Evolutionary conservation across 2,329 filamentous ascomycete species (phyloP), one percentile per base, ranked within the genome.

Genomic region (Xylogone sp.): DNA sequence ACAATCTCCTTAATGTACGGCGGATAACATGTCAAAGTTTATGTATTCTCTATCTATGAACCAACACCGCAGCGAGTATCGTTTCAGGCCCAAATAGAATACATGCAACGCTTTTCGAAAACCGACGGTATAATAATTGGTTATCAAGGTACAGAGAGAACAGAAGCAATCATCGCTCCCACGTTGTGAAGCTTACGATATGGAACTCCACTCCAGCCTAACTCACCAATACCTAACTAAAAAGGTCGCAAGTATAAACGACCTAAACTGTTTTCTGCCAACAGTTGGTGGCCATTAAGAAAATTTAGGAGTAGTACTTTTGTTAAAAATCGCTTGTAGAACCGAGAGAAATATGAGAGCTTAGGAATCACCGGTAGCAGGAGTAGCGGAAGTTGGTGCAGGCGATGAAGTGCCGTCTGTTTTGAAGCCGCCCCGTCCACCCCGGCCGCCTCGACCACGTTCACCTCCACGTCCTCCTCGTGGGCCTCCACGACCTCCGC

Each of bases 401-500:
- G 65, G 64, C 16, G 65, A 66, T 22, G 81, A 82, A 27, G 75
- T 74, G 47, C 73, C 74, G 55, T 75, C 77, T 45, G 84, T 79
- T 56, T 68, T 70, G 63, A 74, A 74, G 31, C 80, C 79, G 51
- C 81, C 77, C 51, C 75, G 70, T 39, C 81, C 79, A 48, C 81
- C 75, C 10, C 78, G 76, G 27, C 81, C 77, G 47, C 80, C 72
- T 24, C 81, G 82, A 45, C 82, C 73, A 45, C 82, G 71, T 47
- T 77, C 77, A 56, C 75, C 72, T 53, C 80, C 75, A 55, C 78
- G 72, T 54, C 76, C 73, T 56, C 80, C 74, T 54, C 80, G 75
- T 51, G 81, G 72, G 50, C 75, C 73, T 51, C 77, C 86, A 65
- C 84, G 87, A 50, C 72, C 72, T 57, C 80, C 74, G 61, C 79